phyloP scores from a whole-genome alignment of 805 yeast genomes.

The Wickerhamomyces sydowiorum region DNA sequence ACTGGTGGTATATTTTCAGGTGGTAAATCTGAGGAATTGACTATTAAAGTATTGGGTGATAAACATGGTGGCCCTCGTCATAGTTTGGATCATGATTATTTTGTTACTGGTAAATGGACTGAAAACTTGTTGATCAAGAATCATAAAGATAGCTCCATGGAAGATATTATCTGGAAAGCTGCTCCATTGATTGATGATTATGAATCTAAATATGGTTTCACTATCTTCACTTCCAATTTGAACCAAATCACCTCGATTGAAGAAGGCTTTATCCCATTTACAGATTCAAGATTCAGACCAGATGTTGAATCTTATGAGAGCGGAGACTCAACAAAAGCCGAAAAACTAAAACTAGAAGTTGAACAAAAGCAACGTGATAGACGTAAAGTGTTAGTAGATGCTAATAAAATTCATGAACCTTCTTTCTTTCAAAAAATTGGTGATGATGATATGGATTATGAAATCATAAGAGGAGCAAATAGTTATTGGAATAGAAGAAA shows the following conservation, averaged over 20 bases:
- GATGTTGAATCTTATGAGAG: slow-evolving; percentile 71
- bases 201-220: slow-evolving; percentile 75
- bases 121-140: slow-evolving; percentile 42
- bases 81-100: slow-evolving; percentile 9
- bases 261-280: slow-evolving; percentile 59
- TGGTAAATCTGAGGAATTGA: slow-evolving; percentile 68
- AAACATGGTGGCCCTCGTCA: slow-evolving; percentile 15
- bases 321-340: slow-evolving; percentile 70
- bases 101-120: slow-evolving; percentile 77
- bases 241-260: slow-evolving; percentile 78
- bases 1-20: slow-evolving; percentile 74
- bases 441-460: slow-evolving; percentile 40
- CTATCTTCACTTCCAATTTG: slow-evolving; percentile 73
- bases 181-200: slow-evolving; percentile 57
- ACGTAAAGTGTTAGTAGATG: slow-evolving; percentile 51
- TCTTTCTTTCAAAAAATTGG: slow-evolving; percentile 45
- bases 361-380: slow-evolving; percentile 81
- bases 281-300: slow-evolving; percentile 88
- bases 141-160: slow-evolving; percentile 16
- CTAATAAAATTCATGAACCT: slow-evolving; percentile 45
- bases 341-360: slow-evolving; percentile 53
- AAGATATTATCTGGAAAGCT: slow-evolving; percentile 59
- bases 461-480: slow-evolving; percentile 46
- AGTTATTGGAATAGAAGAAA: slow-evolving; percentile 81
- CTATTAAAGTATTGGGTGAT: slow-evolving; percentile 27